phyloP scores from a whole-genome alignment of 2,329 filamentous ascomycete species.

The Colletotrichum cordylinicola region DNA sequence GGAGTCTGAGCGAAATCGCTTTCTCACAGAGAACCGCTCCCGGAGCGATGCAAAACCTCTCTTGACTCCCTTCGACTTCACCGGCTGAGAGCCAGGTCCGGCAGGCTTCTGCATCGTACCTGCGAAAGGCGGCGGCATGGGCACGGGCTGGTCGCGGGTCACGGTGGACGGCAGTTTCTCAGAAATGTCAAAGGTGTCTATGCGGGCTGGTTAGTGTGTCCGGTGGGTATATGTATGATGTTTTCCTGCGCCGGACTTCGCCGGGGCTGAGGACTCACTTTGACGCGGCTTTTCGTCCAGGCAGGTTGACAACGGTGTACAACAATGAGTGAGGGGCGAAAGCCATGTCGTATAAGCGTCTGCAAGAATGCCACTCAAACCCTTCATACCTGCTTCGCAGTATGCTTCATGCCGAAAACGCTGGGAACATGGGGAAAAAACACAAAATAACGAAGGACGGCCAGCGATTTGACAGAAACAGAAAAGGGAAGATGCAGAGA shows the following conservation, averaged over 20 bases:
- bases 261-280: conserved; percentile 35
- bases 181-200: conserved; percentile 25
- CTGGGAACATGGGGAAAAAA: neutral
- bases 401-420: conserved; percentile 17
- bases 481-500: neutral
- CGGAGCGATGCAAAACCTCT: conserved; percentile 44
- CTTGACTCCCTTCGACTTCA: conserved; percentile 38
- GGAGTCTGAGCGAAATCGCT: conserved; percentile 49
- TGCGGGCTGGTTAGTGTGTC: conserved; percentile 14
- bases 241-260: neutral
- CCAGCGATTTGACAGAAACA: conserved; percentile 21
- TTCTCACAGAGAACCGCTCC: conserved; percentile 49
- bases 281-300: conserved; percentile 43
- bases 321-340: conserved; percentile 51
- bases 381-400: conserved; percentile 39
- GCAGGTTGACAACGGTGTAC: conserved; percentile 43
- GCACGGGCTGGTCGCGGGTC: conserved; percentile 35
- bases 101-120: conserved; percentile 25
- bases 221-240: neutral
- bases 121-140: conserved; percentile 32
- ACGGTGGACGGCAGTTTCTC: conserved; percentile 32
- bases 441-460: conserved; percentile 15
- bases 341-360: conserved; percentile 53
- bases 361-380: conserved; percentile 45
- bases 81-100: conserved; percentile 28